Evolutionary conservation across 768 basidiomycete species (phyloP).

Genomic region (Boletus pseudo-olivaceus): DNA sequence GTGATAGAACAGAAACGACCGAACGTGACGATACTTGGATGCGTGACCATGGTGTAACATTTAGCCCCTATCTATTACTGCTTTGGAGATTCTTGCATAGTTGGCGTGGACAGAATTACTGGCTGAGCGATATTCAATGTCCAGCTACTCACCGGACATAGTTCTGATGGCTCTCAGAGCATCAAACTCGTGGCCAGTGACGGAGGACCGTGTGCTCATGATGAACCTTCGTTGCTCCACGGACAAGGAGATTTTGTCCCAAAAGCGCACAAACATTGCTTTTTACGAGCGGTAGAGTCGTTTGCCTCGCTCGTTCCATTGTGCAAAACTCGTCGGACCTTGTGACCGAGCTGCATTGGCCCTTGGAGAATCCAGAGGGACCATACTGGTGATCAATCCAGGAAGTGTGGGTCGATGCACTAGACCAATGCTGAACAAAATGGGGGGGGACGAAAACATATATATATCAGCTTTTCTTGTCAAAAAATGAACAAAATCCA

Average conservation of each 20-base stretch:
- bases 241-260: too few relatives aligned
- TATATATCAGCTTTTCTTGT: background rate
- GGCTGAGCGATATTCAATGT: background rate
- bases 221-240: background rate
- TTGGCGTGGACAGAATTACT: background rate
- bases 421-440: background rate
- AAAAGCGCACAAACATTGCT: background rate
- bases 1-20: background rate
- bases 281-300: background rate
- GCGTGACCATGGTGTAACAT: conserved; percentile 12
- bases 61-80: background rate
- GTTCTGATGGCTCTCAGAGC: too few relatives aligned
- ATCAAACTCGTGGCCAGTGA: too few relatives aligned
- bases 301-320: too few relatives aligned
- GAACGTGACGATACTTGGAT: background rate
- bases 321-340: background rate
- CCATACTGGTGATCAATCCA: background rate
- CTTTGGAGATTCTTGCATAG: background rate
- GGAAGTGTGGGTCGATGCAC: background rate
- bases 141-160: background rate
- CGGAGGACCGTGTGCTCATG: background rate
- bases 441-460: background rate
- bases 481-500: background rate
- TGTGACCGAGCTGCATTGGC: background rate
- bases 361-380: conserved; percentile 1